Percentiles rank a stretch among this genome's conserved stretches.
Conservation (phyloP, 2,329 filamentous ascomycete species). For the Dothistroma pini region DNA sequence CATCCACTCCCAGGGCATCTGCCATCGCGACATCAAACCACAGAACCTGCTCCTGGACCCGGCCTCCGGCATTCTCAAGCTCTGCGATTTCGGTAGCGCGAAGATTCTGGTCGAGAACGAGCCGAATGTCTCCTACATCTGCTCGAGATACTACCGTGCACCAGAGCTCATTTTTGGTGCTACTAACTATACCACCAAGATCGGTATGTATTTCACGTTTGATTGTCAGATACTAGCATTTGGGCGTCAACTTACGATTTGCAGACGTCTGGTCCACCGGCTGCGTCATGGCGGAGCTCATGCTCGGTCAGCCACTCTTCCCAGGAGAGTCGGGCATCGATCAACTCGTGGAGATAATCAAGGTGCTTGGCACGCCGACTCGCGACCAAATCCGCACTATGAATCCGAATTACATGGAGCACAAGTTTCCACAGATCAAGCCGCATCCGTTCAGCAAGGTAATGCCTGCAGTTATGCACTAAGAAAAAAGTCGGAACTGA, state of each 20-base stretch:
- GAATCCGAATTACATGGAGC: conserved; percentile 99
- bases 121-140: conserved; percentile 99
- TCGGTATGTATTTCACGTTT: conserved; percentile 65
- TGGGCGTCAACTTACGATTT: conserved; percentile 15
- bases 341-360: conserved; percentile 98
- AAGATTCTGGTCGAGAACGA: conserved; percentile 99
- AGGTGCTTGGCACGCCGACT: conserved; percentile 93
- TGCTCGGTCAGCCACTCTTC: conserved; percentile 97
- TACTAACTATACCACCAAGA: conserved; percentile 99
- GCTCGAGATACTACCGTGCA: conserved; percentile 96
- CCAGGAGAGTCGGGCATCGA: conserved; percentile 98
- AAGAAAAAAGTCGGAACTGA: conserved; percentile 11
- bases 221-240: not conserved
- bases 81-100: conserved; percentile 98
- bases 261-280: conserved; percentile 98
- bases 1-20: conserved; percentile 99
- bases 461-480: conserved; percentile 21
- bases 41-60: conserved; percentile 96
- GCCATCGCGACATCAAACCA: conserved; percentile 98
- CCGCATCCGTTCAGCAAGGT: conserved; percentile 97
- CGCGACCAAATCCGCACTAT: conserved; percentile 98
- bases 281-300: conserved; percentile 98
- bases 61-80: conserved; percentile 84
- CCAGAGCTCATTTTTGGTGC: conserved; percentile 98
- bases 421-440: conserved; percentile 99